Evolutionary conservation across 2,329 filamentous ascomycete species (phyloP), one percentile per base, ranked within the genome.

Genomic region (Orbilia javanica): DNA sequence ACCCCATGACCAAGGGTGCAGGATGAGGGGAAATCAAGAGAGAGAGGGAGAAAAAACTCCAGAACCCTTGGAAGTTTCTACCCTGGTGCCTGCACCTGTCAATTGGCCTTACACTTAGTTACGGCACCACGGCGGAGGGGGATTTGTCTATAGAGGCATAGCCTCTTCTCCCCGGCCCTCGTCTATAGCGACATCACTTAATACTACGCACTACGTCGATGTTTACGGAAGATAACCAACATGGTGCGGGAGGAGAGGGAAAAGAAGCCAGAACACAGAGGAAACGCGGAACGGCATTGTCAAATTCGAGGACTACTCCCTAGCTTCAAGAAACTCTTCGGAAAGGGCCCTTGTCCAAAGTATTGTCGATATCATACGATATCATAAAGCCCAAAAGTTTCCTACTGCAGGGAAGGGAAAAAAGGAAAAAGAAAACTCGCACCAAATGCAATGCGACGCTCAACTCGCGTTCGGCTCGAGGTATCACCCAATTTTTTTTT

Each of bases 331-430:
- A 60, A 57, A 42, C 55, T 15, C 18, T 39, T 42, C 55, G 55
- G 55, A 29, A 73, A 66, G 60, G 69, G 69, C 52, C 69, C 60
- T 48, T 7, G 44, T n/a, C 68, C 27, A 42, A 39, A 62, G 69
- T 66, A 65, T 62, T 60, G 50, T 66, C 62, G 31, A 65, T 73
- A 73, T 65, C 69, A 73, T 66, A 66, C 69, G 69, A 73, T 57
- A 34, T n/a, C 27, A 44, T n/a, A 39, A 64, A 65, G 52, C 22
- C 36, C 22, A 69, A 52, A 71, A 20, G 34, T 36, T 36, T 57
- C 52, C 52, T 18, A 13, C 29, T 11, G 5, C 52, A 57, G 18
- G 31, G 18, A 55, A 15, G 13, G 5, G 11, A 52, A 22, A 36
- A 36, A n/a, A 52, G 1, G 15, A 50, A 50, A 65, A 31, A 52